phyloP scores from a whole-genome alignment of 768 basidiomycete genomes.

The Lentinula raphanica region DNA sequence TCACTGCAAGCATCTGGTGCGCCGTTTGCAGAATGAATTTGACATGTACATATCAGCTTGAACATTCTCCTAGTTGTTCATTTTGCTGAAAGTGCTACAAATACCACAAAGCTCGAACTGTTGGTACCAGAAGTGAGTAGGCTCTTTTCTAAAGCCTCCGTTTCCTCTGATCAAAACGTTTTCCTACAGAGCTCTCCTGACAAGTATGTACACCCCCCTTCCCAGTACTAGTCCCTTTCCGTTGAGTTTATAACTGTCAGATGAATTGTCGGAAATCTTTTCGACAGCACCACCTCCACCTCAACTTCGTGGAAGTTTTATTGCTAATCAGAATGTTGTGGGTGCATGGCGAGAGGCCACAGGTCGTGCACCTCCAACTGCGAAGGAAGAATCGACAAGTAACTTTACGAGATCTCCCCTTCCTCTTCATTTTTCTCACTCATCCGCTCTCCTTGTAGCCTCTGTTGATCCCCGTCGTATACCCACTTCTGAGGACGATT shows the following conservation, averaged over 20 bases:
- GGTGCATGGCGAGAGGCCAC: constrained; percentile 7
- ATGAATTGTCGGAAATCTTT: constrained; percentile 2
- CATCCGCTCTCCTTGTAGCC: background rate
- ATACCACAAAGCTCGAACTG: constrained; percentile 1
- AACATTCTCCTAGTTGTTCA: background rate
- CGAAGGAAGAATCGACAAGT: background rate
- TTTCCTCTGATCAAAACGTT: background rate
- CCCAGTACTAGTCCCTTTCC: background rate
- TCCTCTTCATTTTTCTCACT: background rate
- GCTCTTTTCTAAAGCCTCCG: background rate
- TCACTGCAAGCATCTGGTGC: constrained; percentile 5
- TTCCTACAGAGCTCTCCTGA: background rate
- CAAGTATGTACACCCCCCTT: too few species aligned
- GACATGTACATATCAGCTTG: background rate
- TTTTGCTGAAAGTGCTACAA: constrained; percentile 4
- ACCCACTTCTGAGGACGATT: constrained; percentile 1
- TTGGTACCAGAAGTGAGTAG: constrained; percentile 6
- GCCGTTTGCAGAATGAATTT: too few species aligned
- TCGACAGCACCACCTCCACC: constrained; percentile 1
- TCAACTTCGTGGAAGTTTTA: background rate
- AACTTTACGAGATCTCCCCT: background rate
- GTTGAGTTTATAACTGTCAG: background rate
- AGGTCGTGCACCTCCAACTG: background rate
- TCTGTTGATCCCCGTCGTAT: constrained; percentile 1
- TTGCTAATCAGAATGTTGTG: background rate